Evolutionary conservation across 805 yeast genomes (phyloP).

Genomic region (Yarrowia hollandica): DNA sequence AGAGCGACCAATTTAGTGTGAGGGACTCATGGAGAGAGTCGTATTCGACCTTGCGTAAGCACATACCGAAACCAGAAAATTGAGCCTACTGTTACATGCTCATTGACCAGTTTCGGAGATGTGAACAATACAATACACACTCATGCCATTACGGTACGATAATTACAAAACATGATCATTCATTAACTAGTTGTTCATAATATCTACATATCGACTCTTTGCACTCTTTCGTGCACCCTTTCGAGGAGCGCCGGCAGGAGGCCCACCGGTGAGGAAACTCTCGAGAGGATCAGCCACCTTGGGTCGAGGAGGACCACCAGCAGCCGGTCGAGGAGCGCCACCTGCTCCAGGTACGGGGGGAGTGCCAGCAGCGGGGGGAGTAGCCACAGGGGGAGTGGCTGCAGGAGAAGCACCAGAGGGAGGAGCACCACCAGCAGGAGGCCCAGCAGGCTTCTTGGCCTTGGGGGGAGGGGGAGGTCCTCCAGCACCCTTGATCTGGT

Average conservation of each 20-base stretch:
- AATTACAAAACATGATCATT: constrained; percentile 11
- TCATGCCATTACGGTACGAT: too few species aligned
- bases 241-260: constrained; percentile 39
- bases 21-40: too few species aligned
- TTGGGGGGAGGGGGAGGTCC: constrained; percentile 74
- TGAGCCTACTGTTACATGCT: too few species aligned
- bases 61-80: too few species aligned
- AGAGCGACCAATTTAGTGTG: too few species aligned
- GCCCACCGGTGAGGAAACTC: constrained; percentile 47
- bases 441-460: constrained; percentile 34
- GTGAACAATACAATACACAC: not conserved
- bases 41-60: too few species aligned
- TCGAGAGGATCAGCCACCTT: constrained; percentile 49
- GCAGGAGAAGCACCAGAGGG: constrained; percentile 36
- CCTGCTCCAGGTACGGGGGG: constrained; percentile 37
- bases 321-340: constrained; percentile 33
- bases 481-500: constrained; percentile 46
- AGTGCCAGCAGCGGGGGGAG: constrained; percentile 31
- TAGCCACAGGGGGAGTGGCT: constrained; percentile 22
- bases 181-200: constrained; percentile 46
- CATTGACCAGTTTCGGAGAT: too few species aligned
- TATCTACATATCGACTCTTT: constrained; percentile 63
- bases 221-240: constrained; percentile 55
- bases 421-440: constrained; percentile 30
- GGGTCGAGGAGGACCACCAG: constrained; percentile 25